Conservation (phyloP, 495 filamentous ascomycete genomes). For the Aspergillus steynii region DNA sequence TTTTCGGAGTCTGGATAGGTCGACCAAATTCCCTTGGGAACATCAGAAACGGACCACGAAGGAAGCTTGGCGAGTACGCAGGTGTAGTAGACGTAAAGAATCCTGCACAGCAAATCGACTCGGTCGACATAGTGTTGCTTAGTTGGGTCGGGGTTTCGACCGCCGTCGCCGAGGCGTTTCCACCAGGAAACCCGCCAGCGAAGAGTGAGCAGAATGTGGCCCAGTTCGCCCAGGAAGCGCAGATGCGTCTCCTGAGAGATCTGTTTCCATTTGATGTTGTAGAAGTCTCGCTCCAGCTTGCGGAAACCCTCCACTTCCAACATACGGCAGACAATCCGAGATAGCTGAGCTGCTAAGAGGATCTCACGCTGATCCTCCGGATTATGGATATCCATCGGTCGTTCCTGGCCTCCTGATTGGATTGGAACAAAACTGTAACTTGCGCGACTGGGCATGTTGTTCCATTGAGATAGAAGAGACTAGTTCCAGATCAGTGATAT, state of each 20-base stretch:
- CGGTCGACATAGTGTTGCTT: slow-evolving; percentile 49
- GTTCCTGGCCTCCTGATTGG: slow-evolving; percentile 34
- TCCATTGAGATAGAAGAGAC: slow-evolving; percentile 50
- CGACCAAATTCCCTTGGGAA: slow-evolving; percentile 46
- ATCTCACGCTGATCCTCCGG: slow-evolving; percentile 43
- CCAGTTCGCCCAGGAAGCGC: slow-evolving; percentile 46
- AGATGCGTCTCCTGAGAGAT: slow-evolving; percentile 46
- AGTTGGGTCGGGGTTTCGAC: slow-evolving; percentile 41
- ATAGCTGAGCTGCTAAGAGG: slow-evolving; percentile 48
- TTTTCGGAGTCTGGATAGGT: slow-evolving; percentile 48
- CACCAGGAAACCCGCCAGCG: slow-evolving; percentile 55
- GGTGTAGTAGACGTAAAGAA: slow-evolving; percentile 54
- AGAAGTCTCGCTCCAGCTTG: slow-evolving; percentile 50
- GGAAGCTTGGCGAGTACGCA: slow-evolving; percentile 49
- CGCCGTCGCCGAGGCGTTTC: slow-evolving; percentile 47
- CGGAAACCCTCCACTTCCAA: slow-evolving; percentile 53
- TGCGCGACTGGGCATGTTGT: slow-evolving; percentile 54
- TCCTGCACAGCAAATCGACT: slow-evolving; percentile 47
- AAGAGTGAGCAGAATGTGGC: slow-evolving; percentile 46
- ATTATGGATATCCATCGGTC: slow-evolving; percentile 43
- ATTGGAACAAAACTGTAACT: slow-evolving; percentile 45
- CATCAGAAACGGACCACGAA: slow-evolving; percentile 40
- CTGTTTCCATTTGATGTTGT: slow-evolving; percentile 54
- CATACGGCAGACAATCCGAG: slow-evolving; percentile 51
- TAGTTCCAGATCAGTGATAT: slow-evolving; percentile 20